Percentiles rank a stretch among this genome's conserved stretches.
These are phyloP conservation scores for Mentha longifolia DNA, from an alignment of 257 asterid species.

Conservation along the genomic window DNA sequence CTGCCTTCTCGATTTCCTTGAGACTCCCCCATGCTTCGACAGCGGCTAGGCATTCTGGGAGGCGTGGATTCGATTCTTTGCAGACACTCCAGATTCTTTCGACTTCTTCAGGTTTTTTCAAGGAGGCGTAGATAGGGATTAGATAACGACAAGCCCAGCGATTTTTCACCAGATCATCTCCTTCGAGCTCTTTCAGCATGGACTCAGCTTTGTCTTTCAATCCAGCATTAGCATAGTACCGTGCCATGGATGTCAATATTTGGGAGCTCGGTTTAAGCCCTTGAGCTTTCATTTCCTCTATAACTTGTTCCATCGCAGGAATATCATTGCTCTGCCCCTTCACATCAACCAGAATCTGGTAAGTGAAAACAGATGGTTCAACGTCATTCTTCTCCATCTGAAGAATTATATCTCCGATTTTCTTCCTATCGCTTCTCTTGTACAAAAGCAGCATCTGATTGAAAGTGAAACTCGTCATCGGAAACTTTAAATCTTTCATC, in stretches of 20 bases:
- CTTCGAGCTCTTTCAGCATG: constrained; percentile 70
- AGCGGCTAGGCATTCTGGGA: constrained; percentile 55
- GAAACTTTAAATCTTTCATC: constrained; percentile 61
- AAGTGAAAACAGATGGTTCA: constrained; percentile 63
- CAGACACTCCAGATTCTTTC: constrained; percentile 69
- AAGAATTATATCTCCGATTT: constrained; percentile 65
- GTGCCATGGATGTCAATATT: constrained; percentile 45
- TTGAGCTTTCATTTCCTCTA: constrained; percentile 69
- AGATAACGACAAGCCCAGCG: constrained; percentile 50
- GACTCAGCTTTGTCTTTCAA: constrained; percentile 66
- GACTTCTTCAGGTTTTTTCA: constrained; percentile 66
- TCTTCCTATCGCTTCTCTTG: constrained; percentile 58
- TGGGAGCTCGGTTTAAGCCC: constrained; percentile 51
- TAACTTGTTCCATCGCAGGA: constrained; percentile 65
- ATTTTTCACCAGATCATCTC: constrained; percentile 41
- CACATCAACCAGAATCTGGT: constrained; percentile 55
- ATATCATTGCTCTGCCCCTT: constrained; percentile 69
- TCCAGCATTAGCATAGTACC: constrained; percentile 53
- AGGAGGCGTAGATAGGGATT: constrained; percentile 75
- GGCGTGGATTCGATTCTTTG: constrained; percentile 46
- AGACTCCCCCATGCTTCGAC: constrained; percentile 79
- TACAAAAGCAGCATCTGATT: constrained; percentile 75
- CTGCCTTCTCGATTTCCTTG: constrained; percentile 63
- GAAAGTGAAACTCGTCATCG: constrained; percentile 55
- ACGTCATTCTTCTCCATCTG: constrained; percentile 72